These are phyloP conservation scores for Irpex lacteus DNA, from an alignment of 1,284 basidiomycete species.

Conservation along the genomic window DNA sequence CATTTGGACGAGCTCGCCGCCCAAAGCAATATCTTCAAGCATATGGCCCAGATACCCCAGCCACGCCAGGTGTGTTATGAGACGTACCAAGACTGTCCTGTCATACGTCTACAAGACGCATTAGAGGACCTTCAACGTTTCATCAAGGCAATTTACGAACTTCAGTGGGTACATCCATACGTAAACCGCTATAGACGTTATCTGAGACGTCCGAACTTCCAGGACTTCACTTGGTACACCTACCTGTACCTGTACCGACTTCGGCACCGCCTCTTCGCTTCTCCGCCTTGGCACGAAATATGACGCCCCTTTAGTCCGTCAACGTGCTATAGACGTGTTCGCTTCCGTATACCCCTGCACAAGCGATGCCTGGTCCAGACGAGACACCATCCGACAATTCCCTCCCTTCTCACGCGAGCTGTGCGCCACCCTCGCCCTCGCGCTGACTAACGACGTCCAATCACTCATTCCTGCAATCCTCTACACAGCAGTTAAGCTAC, in stretches of 20 bases:
- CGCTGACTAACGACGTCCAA: neutral
- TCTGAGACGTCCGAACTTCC: neutral
- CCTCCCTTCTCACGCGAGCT: neutral
- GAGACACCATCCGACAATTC: neutral
- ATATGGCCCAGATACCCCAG: slow-evolving; percentile 68
- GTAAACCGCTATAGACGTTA: neutral
- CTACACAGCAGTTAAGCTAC: neutral
- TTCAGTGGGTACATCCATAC: neutral
- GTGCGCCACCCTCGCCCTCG: neutral
- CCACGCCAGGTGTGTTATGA: slow-evolving; percentile 21
- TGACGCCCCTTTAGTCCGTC: neutral
- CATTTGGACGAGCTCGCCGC: slow-evolving; percentile 68
- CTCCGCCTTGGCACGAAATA: neutral
- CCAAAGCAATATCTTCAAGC: slow-evolving; percentile 64
- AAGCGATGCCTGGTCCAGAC: neutral
- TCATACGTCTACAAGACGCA: slow-evolving; percentile 26
- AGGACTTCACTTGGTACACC: neutral
- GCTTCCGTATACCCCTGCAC: slow-evolving; percentile 1
- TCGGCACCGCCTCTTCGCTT: neutral
- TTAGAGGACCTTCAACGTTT: slow-evolving; percentile 37
- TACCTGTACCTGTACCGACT: neutral
- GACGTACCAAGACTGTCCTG: slow-evolving; percentile 24
- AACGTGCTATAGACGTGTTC: neutral
- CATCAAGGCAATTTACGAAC: slow-evolving; percentile 56
- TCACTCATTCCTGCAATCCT: neutral